phyloP scores from a whole-genome alignment of 441 rosid species.

The Adansonia rubrostipa region DNA sequence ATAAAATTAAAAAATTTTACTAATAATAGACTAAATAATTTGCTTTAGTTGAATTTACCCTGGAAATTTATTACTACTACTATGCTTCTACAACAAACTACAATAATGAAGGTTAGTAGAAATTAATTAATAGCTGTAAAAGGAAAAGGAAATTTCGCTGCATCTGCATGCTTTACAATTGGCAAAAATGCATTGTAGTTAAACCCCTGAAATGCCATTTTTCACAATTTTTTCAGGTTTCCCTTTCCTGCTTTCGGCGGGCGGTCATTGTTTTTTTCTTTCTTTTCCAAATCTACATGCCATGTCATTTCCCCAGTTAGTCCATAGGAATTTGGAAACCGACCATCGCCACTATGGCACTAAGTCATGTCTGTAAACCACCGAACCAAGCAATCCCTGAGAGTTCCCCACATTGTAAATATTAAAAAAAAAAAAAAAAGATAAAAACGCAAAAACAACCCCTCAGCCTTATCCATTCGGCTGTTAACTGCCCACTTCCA shows the following conservation, averaged over 20 bases:
- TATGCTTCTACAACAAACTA: too few relatives aligned
- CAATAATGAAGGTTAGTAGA: too few relatives aligned
- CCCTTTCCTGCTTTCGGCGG: not conserved
- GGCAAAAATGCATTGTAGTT: not conserved
- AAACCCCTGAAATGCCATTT: too few relatives aligned
- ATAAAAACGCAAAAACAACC: not conserved
- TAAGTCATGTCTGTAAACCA: not conserved
- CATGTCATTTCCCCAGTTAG: not conserved
- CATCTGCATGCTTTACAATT: not conserved
- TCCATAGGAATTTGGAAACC: not conserved
- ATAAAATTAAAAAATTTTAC: too few relatives aligned
- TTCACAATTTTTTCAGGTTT: not conserved
- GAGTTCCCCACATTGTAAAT: not conserved
- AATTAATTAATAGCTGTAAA: too few relatives aligned
- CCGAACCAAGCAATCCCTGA: not conserved
- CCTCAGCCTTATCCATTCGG: conserved; percentile 4
- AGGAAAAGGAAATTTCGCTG: not conserved
- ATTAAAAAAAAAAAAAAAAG: not conserved
- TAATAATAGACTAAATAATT: too few relatives aligned
- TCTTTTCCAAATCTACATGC: not conserved
- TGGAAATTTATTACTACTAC: too few relatives aligned
- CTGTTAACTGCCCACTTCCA: not conserved
- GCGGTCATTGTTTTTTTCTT: not conserved
- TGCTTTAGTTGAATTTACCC: too few relatives aligned
- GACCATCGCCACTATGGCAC: not conserved